phyloP scores from a whole-genome alignment of 495 filamentous ascomycete species.

The Cercophora sp. region DNA sequence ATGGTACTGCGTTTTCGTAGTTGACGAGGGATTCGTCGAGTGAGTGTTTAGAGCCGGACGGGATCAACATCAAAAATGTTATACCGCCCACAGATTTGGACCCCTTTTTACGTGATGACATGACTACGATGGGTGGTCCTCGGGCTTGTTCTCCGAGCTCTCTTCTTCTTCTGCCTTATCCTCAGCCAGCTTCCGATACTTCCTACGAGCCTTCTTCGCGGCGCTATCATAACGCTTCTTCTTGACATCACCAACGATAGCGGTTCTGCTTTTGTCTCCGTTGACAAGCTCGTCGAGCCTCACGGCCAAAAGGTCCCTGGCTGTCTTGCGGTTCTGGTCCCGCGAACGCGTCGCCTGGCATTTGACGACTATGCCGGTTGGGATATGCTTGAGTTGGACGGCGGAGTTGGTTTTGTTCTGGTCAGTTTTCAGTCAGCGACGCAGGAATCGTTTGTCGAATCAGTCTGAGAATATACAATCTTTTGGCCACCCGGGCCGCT shows the following conservation, averaged over 20 bases:
- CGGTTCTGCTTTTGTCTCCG: constrained; percentile 41
- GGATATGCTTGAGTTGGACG: constrained; percentile 86
- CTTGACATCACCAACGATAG: constrained; percentile 39
- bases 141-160: background rate
- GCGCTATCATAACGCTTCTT: constrained; percentile 46
- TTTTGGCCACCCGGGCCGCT: constrained; percentile 94
- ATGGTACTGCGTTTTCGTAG: constrained; percentile 16
- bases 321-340: constrained; percentile 83
- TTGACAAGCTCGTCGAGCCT: constrained; percentile 64
- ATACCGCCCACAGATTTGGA: constrained; percentile 5
- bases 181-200: constrained; percentile 42
- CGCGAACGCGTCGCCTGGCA: constrained; percentile 86
- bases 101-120: too few relatives aligned
- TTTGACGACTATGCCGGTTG: constrained; percentile 87
- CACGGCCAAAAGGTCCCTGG: constrained; percentile 71
- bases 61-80: constrained; percentile 15
- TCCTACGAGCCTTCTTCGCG: constrained; percentile 46
- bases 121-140: too few relatives aligned
- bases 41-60: constrained; percentile 14
- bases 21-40: constrained; percentile 9
- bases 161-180: background rate
- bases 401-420: constrained; percentile 97
- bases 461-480: constrained; percentile 50
- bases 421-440: constrained; percentile 1
- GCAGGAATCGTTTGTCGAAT: background rate